phyloP scores from a whole-genome alignment of 2,329 filamentous ascomycete species.

The Trichophyton equinum region DNA sequence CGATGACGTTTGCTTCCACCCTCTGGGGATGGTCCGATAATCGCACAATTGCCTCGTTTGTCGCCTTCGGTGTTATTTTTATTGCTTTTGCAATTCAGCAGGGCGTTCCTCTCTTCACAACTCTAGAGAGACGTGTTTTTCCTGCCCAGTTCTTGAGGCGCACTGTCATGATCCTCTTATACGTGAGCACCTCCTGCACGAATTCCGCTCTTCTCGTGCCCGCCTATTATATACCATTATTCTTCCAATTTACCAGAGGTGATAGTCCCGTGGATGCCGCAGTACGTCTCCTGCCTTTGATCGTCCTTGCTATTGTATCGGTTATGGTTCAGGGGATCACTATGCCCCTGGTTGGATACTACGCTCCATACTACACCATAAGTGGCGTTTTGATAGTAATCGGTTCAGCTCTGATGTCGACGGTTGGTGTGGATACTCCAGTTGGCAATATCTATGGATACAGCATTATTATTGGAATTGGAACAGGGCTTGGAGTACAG shows the following conservation, averaged over 20 bases:
- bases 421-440: slow-evolving; percentile 10
- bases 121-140: slow-evolving; percentile 34
- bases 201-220: slow-evolving; percentile 27
- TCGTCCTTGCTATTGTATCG: slow-evolving; percentile 17
- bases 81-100: slow-evolving; percentile 39
- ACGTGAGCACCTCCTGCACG: slow-evolving; percentile 28
- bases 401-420: slow-evolving; percentile 15
- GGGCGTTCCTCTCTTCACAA: slow-evolving; percentile 30
- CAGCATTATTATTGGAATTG: slow-evolving; percentile 30
- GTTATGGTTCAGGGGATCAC: slow-evolving; percentile 16
- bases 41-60: slow-evolving; percentile 37
- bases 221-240: slow-evolving; percentile 44
- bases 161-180: slow-evolving; percentile 32
- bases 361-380: background rate
- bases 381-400: slow-evolving; percentile 17
- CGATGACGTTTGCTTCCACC: slow-evolving; percentile 39
- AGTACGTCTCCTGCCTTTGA: slow-evolving; percentile 24
- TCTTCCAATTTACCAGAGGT: slow-evolving; percentile 41
- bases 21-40: slow-evolving; percentile 37
- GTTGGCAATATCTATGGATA: slow-evolving; percentile 19
- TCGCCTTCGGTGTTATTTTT: slow-evolving; percentile 35
- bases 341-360: slow-evolving; percentile 14
- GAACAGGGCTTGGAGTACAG: slow-evolving; percentile 24
- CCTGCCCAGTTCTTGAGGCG: slow-evolving; percentile 37
- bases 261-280: slow-evolving; percentile 24